A percentile compares a stretch with the other conserved stretches of the same genome.
Evolutionary conservation across 2,329 filamentous ascomycete genomes (phyloP).

Genomic region (Pseudogymnoascus destructans): DNA sequence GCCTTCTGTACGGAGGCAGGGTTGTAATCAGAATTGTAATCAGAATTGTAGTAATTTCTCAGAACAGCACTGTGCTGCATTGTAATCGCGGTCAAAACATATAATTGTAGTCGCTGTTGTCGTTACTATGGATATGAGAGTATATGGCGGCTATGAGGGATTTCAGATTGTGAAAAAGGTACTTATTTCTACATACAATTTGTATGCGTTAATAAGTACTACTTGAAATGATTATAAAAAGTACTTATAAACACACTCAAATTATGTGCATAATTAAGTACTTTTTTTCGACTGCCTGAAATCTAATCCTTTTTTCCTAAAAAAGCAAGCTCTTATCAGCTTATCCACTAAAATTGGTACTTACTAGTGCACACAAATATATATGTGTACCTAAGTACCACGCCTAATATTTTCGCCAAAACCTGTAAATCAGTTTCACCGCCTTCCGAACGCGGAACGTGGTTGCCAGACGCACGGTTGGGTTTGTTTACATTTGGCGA

Average conservation of each 20-base stretch:
- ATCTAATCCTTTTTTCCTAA: neutral
- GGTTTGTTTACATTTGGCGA: conserved; percentile 6
- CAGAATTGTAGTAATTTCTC: neutral
- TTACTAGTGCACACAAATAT: neutral
- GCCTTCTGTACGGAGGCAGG: too few relatives aligned
- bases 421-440: neutral
- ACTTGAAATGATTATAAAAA: neutral
- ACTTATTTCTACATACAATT: neutral
- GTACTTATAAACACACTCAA: neutral
- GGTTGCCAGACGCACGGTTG: conserved; percentile 8
- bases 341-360: neutral
- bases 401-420: neutral
- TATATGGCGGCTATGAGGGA: neutral
- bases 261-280: neutral
- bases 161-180: neutral
- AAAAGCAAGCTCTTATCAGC: neutral
- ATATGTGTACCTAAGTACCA: neutral
- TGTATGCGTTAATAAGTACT: neutral
- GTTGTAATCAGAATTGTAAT: neutral
- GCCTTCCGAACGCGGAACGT: neutral
- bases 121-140: neutral
- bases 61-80: neutral
- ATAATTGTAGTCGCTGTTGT: neutral
- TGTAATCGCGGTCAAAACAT: neutral
- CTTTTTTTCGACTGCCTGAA: neutral